Evolutionary conservation across 2,329 filamentous ascomycete species (phyloP), one percentile per base, ranked within the genome.

Genomic region (Trichoderma polysporum): DNA sequence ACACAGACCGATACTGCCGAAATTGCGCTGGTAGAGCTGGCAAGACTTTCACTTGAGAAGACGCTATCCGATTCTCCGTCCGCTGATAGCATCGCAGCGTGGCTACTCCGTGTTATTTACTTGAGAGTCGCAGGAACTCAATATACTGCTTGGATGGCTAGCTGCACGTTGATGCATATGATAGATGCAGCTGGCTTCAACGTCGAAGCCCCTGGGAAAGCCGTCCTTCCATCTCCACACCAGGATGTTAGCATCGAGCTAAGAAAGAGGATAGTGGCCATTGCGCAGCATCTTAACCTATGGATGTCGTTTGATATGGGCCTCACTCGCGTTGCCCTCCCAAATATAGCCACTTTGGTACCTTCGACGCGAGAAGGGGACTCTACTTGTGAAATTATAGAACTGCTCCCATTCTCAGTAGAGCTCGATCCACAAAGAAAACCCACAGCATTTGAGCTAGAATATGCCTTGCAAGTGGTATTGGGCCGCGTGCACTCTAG

Each of bases 261-360:
- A 13, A 50, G 41, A 15, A 61, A 61, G 58, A 50, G 58, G 15
- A 37, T 61, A 7, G 58, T 61, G 19, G 31, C 58, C 17, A 61
- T 61, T 27, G 41, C 58, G 0, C 58, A 61, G 19, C 58, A 61
- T 27, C 58, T 61, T n/a, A 61, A 61, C 15, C n/a, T 61, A 5
- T 61, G 58, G 58, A 61, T 61, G 58, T 61, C 58, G 41, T 61
- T 61, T 13, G 58, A 61, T 31, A 61, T 61, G 58, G 58, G 58
- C 15, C 58, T 50, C 19, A 61, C 41, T 6, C 58, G 58, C 3
- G 58, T 61, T 25, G 29, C 58, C 15, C 41, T 61, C 17, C 45
- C 27, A 3, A 49, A 61, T 8, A 27, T 45, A 8, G 27, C 31
- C 15, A 61, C 31, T 9, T 9, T 31, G 15, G 17, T 50, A 5